Conservation (phyloP, 345 rosid genomes). For the Eucalyptus sp. region DNA sequence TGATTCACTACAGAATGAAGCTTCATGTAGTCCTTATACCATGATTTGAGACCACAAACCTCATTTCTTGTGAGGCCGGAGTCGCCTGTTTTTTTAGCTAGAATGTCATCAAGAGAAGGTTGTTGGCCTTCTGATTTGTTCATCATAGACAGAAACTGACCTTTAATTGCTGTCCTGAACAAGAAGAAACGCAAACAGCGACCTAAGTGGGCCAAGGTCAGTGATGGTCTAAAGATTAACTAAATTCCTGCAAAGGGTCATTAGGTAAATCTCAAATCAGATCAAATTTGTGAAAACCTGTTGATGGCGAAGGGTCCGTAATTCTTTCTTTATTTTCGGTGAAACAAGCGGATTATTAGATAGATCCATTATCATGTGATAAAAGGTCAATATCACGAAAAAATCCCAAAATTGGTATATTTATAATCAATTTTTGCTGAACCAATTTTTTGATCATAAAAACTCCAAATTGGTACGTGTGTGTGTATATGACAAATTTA, state of each 20-base stretch:
- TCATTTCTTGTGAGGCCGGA: not conserved
- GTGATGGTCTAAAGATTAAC: not conserved
- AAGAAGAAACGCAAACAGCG: not conserved
- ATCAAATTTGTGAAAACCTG: not conserved
- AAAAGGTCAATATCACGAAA: too few species aligned
- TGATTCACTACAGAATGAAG: not conserved
- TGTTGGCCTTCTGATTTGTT: not conserved
- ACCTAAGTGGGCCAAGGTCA: not conserved
- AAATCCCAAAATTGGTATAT: too few species aligned
- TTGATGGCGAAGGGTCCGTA: not conserved
- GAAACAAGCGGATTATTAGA: not conserved
- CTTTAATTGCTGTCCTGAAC: not conserved
- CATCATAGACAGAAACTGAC: not conserved
- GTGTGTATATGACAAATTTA: too few species aligned
- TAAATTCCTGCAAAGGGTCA: not conserved
- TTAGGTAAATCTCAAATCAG: not conserved
- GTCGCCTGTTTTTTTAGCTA: not conserved
- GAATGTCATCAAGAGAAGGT: not conserved
- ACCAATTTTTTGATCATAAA: too few species aligned
- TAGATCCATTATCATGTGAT: not conserved
- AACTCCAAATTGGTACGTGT: too few species aligned
- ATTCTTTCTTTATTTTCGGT: not conserved
- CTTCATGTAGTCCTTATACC: not conserved
- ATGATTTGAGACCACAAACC: not conserved
- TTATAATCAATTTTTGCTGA: fast-evolving